Percentiles rank a stretch among this genome's conserved stretches.
Conservation (phyloP, 1,284 basidiomycete genomes). For the Gymnopus androsaceus region DNA sequence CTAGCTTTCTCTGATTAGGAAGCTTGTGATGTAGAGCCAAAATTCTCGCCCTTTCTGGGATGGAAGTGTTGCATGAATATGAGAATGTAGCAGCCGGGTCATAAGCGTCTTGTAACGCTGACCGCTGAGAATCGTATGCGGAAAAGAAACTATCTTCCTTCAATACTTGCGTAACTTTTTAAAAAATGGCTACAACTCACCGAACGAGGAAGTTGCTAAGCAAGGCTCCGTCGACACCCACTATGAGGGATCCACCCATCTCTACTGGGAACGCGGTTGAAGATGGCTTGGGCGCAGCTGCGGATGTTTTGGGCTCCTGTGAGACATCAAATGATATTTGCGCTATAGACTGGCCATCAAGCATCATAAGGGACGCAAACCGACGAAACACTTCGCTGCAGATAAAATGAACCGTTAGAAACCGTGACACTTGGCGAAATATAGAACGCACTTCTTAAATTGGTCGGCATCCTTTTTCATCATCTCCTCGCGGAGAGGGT, state of each 20-base stretch:
- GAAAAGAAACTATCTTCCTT: conserved; percentile 71
- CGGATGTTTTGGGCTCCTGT: conserved; percentile 36
- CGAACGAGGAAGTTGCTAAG: conserved; percentile 79
- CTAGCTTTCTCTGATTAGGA: conserved; percentile 80
- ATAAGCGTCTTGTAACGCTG: conserved; percentile 73
- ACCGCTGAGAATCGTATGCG: conserved; percentile 79
- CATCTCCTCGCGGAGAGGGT: conserved; percentile 74
- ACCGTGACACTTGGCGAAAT: conserved; percentile 6
- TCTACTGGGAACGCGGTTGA: conserved; percentile 72
- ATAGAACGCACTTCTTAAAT: conserved; percentile 61
- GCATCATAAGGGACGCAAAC: conserved; percentile 69
- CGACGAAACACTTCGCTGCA: conserved; percentile 70
- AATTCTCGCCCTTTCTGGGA: conserved; percentile 72
- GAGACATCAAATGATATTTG: conserved; percentile 74
- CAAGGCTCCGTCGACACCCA: conserved; percentile 67
- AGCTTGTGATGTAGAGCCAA: conserved; percentile 65
- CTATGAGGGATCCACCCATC: conserved; percentile 76
- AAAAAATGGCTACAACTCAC: conserved; percentile 40
- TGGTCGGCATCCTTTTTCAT: conserved; percentile 55
- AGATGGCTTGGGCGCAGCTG: conserved; percentile 40
- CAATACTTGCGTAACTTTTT: conserved; percentile 17
- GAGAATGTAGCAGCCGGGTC: conserved; percentile 87
- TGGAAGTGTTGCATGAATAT: conserved; percentile 78
- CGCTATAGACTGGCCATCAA: conserved; percentile 75
- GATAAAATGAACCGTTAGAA: conserved; percentile 11